A percentile compares a stretch with the other conserved stretches of the same genome.
Conservation (phyloP, 2,329 filamentous ascomycete species). For the Fusarium sp. region DNA sequence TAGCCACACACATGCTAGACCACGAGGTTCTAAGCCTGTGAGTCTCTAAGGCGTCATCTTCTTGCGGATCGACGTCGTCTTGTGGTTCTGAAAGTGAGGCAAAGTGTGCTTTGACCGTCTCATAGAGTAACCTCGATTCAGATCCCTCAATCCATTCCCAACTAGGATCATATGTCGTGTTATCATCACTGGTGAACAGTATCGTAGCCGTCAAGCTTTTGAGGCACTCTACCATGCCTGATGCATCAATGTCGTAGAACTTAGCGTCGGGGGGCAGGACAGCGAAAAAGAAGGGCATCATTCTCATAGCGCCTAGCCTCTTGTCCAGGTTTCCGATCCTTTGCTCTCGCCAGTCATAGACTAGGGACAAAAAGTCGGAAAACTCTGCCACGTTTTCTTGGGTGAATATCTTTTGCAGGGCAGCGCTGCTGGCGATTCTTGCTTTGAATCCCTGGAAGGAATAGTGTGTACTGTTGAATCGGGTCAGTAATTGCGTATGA, state of each 20-base stretch:
- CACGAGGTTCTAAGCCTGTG: slow-evolving; percentile 23
- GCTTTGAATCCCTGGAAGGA: slow-evolving; percentile 38
- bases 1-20: slow-evolving; percentile 28
- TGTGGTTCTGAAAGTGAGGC: slow-evolving; percentile 18
- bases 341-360: slow-evolving; percentile 34
- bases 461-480: slow-evolving; percentile 19
- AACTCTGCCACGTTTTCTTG: slow-evolving; percentile 16
- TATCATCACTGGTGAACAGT: background rate
- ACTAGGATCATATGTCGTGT: slow-evolving; percentile 25
- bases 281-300: slow-evolving; percentile 36
- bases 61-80: background rate
- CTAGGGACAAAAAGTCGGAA: slow-evolving; percentile 21
- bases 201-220: slow-evolving; percentile 19
- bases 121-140: slow-evolving; percentile 29
- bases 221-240: slow-evolving; percentile 24
- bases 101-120: slow-evolving; percentile 31
- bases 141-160: slow-evolving; percentile 41
- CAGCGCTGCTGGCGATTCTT: slow-evolving; percentile 26
- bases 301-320: slow-evolving; percentile 26
- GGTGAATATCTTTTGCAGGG: slow-evolving; percentile 17
- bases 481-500: background rate
- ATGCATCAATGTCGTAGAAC: slow-evolving; percentile 30
- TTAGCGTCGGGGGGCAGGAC: background rate
- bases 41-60: accelerated
- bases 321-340: slow-evolving; percentile 32